A percentile compares a stretch with the other conserved stretches of the same genome.
Conservation (phyloP, 768 basidiomycete genomes). For the Rhodosporidiobolus sp. region DNA sequence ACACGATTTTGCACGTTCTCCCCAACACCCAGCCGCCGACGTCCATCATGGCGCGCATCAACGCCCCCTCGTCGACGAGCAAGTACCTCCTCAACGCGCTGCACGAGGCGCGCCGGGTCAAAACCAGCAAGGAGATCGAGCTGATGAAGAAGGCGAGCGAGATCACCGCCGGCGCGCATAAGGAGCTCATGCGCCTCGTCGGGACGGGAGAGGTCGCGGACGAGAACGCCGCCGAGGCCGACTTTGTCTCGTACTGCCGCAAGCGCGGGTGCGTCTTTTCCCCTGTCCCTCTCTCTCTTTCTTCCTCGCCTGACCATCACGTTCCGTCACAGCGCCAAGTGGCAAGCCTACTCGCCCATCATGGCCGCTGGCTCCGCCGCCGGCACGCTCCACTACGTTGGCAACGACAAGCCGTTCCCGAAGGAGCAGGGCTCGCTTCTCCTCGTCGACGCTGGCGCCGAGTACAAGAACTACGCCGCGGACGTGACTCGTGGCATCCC, state of each 20-base stretch:
- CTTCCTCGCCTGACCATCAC: not conserved
- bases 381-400: conserved; percentile 89
- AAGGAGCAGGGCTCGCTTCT: conserved; percentile 30
- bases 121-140: conserved; percentile 69
- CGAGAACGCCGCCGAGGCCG: conserved; percentile 89
- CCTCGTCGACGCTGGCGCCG: conserved; percentile 77
- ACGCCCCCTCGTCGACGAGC: conserved; percentile 17
- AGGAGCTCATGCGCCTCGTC: conserved; percentile 71
- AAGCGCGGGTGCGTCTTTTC: conserved; percentile 72
- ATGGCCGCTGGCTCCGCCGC: conserved; percentile 82
- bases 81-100: conserved; percentile 64
- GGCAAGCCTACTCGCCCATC: conserved; percentile 89
- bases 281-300: not conserved
- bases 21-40: conserved; percentile 30
- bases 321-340: conserved; percentile 60
- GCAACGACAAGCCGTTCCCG: conserved; percentile 56
- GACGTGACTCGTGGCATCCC: conserved; percentile 59
- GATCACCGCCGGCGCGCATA: conserved; percentile 85
- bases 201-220: conserved; percentile 76
- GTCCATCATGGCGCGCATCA: conserved; percentile 22
- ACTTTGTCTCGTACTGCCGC: conserved; percentile 85
- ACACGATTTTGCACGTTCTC: conserved; percentile 34
- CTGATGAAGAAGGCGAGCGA: conserved; percentile 74
- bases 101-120: conserved; percentile 75
- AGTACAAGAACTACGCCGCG: conserved; percentile 68